Evolutionary conservation across 768 basidiomycete genomes (phyloP), one percentile per base, ranked within the genome.

Genomic region (Phylloporus sp.): DNA sequence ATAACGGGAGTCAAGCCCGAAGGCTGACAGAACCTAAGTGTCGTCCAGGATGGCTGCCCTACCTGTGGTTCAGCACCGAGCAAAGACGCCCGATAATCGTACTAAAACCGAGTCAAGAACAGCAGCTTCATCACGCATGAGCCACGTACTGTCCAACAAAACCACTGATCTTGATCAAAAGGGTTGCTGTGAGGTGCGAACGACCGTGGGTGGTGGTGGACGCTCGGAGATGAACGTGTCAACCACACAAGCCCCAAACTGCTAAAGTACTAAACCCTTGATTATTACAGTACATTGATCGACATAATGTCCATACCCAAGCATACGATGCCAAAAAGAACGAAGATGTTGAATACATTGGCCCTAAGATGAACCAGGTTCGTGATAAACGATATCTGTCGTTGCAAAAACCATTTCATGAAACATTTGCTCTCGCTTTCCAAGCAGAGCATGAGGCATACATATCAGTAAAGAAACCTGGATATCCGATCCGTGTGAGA

Each of bases 381-480:
- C 52, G 28, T 53, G 48, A 24, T 55, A 69, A 34, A 18, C 31
- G 35, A 59, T 27, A 10, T 54, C 39, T 7, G 59, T 58, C 27
- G 69, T 70, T n/a, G 61, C 67, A 43, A 69, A 56, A 47, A 48
- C 65, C 22, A 63, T 35, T 45, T 69, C 67, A 8, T 59, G 58
- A 45, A 56, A 35, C 20, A 15, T 32, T 23, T 43, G 20, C 29
- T 47, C 47, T 10, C n/a, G 41, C 27, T 32, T 23, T 24, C 32
- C 39, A 5, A 38, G 55, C 45, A 54, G 49, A 15, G 50, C 46
- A 16, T 35, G 54, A 36, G 68, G 68, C 68, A 69, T 70, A 20
- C 53, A 52, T 12, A 69, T 60, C 45, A 69, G n/a, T 18, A 69
- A 38, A 13, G 59, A 61, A 28, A 70, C 45, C 34, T 58, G 67